Conservation (phyloP, 2,329 filamentous ascomycete species). For the Nannizzia gypsea region DNA sequence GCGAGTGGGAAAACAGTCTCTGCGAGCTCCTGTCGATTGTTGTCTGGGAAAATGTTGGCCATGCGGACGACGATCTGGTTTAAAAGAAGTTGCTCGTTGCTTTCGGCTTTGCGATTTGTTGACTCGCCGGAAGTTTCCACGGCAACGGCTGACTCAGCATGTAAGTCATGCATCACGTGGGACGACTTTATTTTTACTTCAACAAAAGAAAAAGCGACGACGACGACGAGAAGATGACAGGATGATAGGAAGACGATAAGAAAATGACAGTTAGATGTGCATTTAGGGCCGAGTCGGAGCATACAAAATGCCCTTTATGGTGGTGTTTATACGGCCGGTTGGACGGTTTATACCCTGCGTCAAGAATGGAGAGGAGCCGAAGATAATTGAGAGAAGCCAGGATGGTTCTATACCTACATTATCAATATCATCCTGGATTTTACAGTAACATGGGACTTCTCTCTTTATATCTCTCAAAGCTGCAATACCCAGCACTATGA, state of each 20-base stretch:
- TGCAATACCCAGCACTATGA: too few species aligned
- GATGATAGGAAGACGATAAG: too few species aligned
- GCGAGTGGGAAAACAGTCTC: background rate
- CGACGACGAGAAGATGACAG: background rate
- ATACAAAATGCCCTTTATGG: too few species aligned
- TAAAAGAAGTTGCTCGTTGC: background rate
- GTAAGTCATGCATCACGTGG: background rate
- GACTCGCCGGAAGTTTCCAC: constrained; percentile 22
- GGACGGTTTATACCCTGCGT: background rate
- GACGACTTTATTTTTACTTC: background rate
- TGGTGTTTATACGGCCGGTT: background rate
- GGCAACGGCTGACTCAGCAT: constrained; percentile 28
- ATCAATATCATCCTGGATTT: background rate
- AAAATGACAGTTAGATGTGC: too few species aligned
- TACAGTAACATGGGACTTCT: too few species aligned
- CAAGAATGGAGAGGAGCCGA: too few species aligned
- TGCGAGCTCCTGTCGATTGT: background rate
- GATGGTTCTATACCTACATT: background rate
- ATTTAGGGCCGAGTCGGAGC: too few species aligned
- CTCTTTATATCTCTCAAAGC: too few species aligned
- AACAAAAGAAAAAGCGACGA: background rate
- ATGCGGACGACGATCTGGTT: constrained; percentile 5
- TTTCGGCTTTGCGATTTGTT: constrained; percentile 17
- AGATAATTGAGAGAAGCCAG: too few species aligned
- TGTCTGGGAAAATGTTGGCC: constrained; percentile 1